Evolutionary conservation across 2,329 filamentous ascomycete genomes (phyloP).

Genomic region (Pseudocercospora musae): DNA sequence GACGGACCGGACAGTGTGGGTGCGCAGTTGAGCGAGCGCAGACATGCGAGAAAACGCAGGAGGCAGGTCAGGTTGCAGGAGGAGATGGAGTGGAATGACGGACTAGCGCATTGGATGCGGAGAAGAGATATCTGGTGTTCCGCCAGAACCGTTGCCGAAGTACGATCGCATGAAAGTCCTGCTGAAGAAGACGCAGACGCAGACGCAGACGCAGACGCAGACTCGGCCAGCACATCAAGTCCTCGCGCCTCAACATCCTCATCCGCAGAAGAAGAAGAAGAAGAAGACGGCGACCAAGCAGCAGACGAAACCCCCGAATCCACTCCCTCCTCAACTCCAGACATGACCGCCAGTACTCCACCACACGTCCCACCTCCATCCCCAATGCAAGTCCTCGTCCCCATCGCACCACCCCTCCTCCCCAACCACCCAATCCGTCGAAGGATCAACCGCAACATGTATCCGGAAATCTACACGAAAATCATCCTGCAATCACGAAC

Average conservation of each 20-base stretch:
- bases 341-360: constrained; percentile 8
- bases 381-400: constrained; percentile 52
- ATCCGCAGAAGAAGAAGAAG: constrained; percentile 2
- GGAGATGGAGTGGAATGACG: constrained; percentile 68
- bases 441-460: constrained; percentile 69
- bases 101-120: constrained; percentile 73
- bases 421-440: constrained; percentile 74
- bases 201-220: background rate
- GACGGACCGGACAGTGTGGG: constrained; percentile 47
- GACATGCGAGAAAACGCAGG: constrained; percentile 36
- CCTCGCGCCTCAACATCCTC: constrained; percentile 42
- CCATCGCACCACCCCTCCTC: constrained; percentile 69
- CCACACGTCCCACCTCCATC: constrained; percentile 7
- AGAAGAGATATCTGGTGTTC: constrained; percentile 83
- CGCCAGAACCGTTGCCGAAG: constrained; percentile 47
- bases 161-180: constrained; percentile 9
- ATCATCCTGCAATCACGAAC: constrained; percentile 76
- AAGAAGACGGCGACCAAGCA: background rate
- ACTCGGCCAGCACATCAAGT: constrained; percentile 15
- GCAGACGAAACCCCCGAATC: constrained; percentile 21
- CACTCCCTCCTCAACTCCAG: constrained; percentile 16
- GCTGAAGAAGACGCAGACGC: background rate
- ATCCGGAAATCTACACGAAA: constrained; percentile 84
- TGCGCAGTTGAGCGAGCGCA: constrained; percentile 31
- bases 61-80: constrained; percentile 37